Base-by-base conservation (phyloP, 2,329 filamentous ascomycete genomes). In the Chrysoporthe cubensis region DNA sequence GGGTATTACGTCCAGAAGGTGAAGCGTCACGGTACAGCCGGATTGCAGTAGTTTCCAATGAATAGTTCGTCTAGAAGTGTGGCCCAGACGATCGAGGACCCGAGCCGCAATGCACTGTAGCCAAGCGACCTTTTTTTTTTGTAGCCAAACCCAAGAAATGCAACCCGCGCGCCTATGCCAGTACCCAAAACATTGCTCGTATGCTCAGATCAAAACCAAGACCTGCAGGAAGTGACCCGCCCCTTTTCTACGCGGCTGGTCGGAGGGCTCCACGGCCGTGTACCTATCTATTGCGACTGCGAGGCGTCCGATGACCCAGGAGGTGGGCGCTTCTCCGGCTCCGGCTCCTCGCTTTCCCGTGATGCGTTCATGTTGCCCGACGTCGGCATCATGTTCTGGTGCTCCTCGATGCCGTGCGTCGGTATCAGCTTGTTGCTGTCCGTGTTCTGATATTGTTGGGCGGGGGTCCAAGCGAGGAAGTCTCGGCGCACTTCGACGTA, bases 401-500 rank as follows among this genome's bases (percentile, higher is more conserved):
- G 91, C 76, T 90, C 86, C 69, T 84, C 83, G 72, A 93, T 92
- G 69, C 91, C 91, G 77, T 94, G 90, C 75, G 91, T 88, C 18
- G 91, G 90, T 64, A 90, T 81, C 66, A 85, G 78, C 43, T 84
- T 80, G 74, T 86, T 83, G 69, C 88, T 87, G 70, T 85, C 81
- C 67, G 84, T 79, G 62, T 85, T 83, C 37, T 88, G 90, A 72
- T 91, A 88, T 70, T 82, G 84, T 75, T 90, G 90, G 44, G 90
- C 88, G 0, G 92, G 92, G 42, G 91, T 94, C 92, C 92, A 96
- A 68, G 92, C 92, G 50, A 96, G 87, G 84, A 94, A 96, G 80
- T 96, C 92, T 75, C 92, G 89, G 76, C 92, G 90, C 68, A 95
- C 75, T 85, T 96, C 92, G 72, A 96, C 92, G 78, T 95, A 96